Evolutionary conservation across 2,329 filamentous ascomycete genomes (phyloP).

Genomic region (Rhynchosporium secalis): DNA sequence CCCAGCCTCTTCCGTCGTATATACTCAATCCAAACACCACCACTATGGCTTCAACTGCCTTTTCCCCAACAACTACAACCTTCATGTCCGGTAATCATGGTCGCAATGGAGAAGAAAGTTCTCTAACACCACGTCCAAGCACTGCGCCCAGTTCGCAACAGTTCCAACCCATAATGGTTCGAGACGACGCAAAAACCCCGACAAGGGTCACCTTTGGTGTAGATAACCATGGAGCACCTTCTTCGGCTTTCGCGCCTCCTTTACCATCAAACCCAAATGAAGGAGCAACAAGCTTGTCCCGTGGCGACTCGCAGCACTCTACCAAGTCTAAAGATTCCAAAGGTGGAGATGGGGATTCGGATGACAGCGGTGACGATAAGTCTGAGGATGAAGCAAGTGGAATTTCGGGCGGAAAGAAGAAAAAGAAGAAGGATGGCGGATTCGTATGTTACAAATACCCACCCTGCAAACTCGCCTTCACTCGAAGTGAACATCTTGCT

Average conservation of each 20-base stretch:
- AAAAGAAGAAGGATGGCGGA: constrained; percentile 83
- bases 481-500: constrained; percentile 90
- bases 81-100: constrained; percentile 45
- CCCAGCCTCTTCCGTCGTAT: constrained; percentile 33
- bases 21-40: constrained; percentile 19
- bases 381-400: constrained; percentile 65
- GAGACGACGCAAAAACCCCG: constrained; percentile 58
- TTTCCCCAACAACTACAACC: constrained; percentile 61
- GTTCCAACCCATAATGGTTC: constrained; percentile 41
- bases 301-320: constrained; percentile 61
- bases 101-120: constrained; percentile 50
- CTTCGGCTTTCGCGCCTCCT: constrained; percentile 52
- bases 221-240: constrained; percentile 54
- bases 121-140: constrained; percentile 51
- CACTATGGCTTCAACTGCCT: constrained; percentile 58
- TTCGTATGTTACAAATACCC: constrained; percentile 97
- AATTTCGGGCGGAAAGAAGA: constrained; percentile 63
- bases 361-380: constrained; percentile 48
- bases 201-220: constrained; percentile 58
- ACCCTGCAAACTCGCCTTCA: constrained; percentile 92
- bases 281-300: constrained; percentile 48
- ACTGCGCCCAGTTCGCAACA: constrained; percentile 46
- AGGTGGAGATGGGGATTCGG: constrained; percentile 74
- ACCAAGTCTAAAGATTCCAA: constrained; percentile 61
- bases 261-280: constrained; percentile 45